Percentiles rank a stretch among this genome's conserved stretches.
Conservation (phyloP, 331 rosid genomes). For the Pyracantha coccinea region DNA sequence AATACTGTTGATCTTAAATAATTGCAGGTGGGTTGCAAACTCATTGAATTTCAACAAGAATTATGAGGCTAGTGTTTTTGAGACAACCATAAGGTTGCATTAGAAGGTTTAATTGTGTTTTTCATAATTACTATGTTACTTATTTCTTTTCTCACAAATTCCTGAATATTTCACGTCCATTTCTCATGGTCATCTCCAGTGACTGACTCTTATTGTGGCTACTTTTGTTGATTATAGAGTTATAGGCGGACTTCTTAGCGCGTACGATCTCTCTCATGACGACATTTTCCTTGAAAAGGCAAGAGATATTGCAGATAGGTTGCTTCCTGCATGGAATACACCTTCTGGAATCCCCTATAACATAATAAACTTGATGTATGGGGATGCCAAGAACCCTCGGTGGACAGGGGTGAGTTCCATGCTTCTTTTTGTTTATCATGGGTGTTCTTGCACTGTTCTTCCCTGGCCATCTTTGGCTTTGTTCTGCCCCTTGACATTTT, state of each 20-base stretch:
- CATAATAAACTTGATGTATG: conserved; percentile 13
- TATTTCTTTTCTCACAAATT: not conserved
- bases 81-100: conserved; percentile 98
- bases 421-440: not conserved
- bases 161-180: not conserved
- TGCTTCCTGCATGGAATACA: conserved; percentile 20
- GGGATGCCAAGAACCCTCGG: conserved; percentile 10
- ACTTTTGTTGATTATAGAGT: conserved; percentile 10
- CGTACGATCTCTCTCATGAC: conserved; percentile 18
- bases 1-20: not conserved
- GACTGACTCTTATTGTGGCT: not conserved
- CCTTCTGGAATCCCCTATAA: conserved; percentile 17
- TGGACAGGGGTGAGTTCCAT: conserved; percentile 17
- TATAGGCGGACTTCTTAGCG: conserved; percentile 19
- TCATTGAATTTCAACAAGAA: conserved; percentile 89
- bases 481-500: not conserved
- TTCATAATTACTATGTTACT: not conserved
- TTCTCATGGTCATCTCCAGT: not conserved
- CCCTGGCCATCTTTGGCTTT: not conserved
- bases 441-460: not conserved
- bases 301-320: conserved; percentile 18
- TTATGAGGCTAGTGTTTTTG: conserved; percentile 92
- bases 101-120: conserved; percentile 61
- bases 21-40: conserved; percentile 75
- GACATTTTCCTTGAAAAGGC: conserved; percentile 19